Conservation (phyloP, 2,329 filamentous ascomycete genomes). For the Penicillium italicum region DNA sequence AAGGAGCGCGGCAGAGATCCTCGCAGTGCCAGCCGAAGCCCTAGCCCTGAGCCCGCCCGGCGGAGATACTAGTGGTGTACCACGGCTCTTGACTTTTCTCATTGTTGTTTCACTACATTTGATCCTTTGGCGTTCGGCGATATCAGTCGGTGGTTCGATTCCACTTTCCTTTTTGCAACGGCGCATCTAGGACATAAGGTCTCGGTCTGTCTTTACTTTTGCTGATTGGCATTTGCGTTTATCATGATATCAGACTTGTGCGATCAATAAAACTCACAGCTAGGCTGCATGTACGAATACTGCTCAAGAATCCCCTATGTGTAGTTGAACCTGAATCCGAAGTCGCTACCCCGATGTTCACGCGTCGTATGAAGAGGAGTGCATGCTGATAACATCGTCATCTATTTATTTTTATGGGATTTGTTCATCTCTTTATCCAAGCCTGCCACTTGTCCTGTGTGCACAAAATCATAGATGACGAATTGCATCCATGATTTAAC, state of each 20-base stretch:
- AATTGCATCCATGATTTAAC: background rate
- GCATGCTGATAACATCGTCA: background rate
- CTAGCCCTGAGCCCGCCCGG: slow-evolving; percentile 78
- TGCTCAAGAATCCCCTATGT: background rate
- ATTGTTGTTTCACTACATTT: slow-evolving; percentile 11
- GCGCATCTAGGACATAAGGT: slow-evolving; percentile 14
- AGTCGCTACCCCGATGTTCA: background rate
- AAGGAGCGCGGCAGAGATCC: slow-evolving; percentile 78
- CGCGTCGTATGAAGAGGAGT: background rate
- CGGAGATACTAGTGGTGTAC: slow-evolving; percentile 58
- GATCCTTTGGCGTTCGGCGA: slow-evolving; percentile 24
- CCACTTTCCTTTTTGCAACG: slow-evolving; percentile 17
- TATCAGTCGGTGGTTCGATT: slow-evolving; percentile 18
- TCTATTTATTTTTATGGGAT: background rate
- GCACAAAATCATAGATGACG: background rate
- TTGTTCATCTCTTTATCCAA: background rate
- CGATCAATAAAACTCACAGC: slow-evolving; percentile 8
- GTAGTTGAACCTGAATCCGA: background rate
- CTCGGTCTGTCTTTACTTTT: slow-evolving; percentile 16
- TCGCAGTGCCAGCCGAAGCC: slow-evolving; percentile 75
- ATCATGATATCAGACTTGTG: slow-evolving; percentile 31
- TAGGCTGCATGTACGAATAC: background rate
- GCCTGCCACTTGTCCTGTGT: background rate
- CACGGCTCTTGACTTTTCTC: background rate
- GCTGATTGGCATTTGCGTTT: slow-evolving; percentile 22